phyloP scores from a whole-genome alignment of 2,329 filamentous ascomycete genomes.

The Trichoderma guizhouense region DNA sequence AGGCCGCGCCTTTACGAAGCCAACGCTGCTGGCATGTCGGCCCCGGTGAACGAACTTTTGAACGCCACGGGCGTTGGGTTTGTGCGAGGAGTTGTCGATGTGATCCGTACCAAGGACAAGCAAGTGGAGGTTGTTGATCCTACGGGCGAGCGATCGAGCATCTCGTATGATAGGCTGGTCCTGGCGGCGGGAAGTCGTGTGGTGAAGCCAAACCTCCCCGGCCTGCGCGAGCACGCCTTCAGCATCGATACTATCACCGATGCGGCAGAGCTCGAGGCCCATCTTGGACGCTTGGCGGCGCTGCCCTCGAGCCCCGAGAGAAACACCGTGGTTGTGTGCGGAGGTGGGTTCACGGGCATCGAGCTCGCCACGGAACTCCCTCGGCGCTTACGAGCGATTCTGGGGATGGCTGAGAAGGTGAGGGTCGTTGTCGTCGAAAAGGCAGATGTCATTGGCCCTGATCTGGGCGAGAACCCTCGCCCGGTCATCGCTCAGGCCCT shows the following conservation, averaged over 20 bases:
- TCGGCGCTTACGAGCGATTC: conserved; percentile 26
- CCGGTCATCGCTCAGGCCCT: conserved; percentile 32
- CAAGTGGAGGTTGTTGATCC: conserved; percentile 3
- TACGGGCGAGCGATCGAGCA: neutral
- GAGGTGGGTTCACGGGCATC: conserved; percentile 35
- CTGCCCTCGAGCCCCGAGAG: conserved; percentile 27
- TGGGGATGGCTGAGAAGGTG: conserved; percentile 5
- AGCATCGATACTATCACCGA: conserved; percentile 31
- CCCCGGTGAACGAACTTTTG: conserved; percentile 27
- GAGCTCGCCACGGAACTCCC: conserved; percentile 32
- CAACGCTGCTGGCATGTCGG: conserved; percentile 27
- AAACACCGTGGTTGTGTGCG: conserved; percentile 34
- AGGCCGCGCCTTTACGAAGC: conserved; percentile 36
- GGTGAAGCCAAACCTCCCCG: conserved; percentile 28
- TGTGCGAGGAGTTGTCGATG: conserved; percentile 25
- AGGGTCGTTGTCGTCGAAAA: conserved; percentile 30
- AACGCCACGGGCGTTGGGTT: conserved; percentile 27
- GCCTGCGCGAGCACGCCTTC: conserved; percentile 33
- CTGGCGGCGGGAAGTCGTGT: conserved; percentile 36
- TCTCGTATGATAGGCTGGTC: conserved; percentile 34
- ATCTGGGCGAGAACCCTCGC: conserved; percentile 32
- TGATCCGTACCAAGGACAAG: conserved; percentile 21
- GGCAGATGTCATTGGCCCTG: conserved; percentile 29
- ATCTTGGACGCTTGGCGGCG: conserved; percentile 27
- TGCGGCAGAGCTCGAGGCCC: conserved; percentile 27